Base-by-base conservation (phyloP, 2,329 filamentous ascomycete genomes). In the Aspergillus tamarii region DNA sequence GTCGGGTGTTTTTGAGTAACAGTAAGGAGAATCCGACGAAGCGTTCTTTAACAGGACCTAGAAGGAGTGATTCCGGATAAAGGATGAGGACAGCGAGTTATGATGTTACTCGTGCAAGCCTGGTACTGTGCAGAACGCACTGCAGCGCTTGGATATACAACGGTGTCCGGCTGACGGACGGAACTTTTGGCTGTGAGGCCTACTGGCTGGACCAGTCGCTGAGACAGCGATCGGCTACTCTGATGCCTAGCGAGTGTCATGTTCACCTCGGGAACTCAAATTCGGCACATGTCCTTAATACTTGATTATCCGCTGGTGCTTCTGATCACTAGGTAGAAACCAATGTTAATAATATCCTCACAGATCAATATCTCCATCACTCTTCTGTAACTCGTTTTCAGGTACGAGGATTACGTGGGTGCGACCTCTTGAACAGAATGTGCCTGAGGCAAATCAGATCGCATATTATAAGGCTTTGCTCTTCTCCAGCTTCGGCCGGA, bases 181-280 rank as follows among this genome's bases (percentile, higher is more conserved):
- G 45, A 26, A 19, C 23, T 28, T 26, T 46, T 48, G 11, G 45
- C 23, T 28, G 12, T 48, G 23, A 48, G 26, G 8, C 23, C 21
- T 48, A 48, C 45, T 48, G 45, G 45, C 45, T 48, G 45, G 23
- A 48, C 45, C 45, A 48, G 45, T 48, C 45, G 45, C 45, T 48
- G 45, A 23, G 21, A 26, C 12, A 16, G 43, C 43, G 43, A 48
- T 28, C 45, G 23, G 23, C 21, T 48, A 48, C 45, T 48, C 45
- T 26, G 21, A 28, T 5, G n/a, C 21, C 45, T 48, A 16, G 45
- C 23, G 12, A 48, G 45, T 48, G 45, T 23, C 21, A 23, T 46
- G 43, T 23, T 43, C 10, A 43, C 11, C 43, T 23, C 9, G 43
- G 43, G 43, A 46, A 14, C 4, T 21, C 9, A 21, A 21, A 21